Conservation (phyloP, 306 rosid genomes). For the Aeschynomene evenia region DNA sequence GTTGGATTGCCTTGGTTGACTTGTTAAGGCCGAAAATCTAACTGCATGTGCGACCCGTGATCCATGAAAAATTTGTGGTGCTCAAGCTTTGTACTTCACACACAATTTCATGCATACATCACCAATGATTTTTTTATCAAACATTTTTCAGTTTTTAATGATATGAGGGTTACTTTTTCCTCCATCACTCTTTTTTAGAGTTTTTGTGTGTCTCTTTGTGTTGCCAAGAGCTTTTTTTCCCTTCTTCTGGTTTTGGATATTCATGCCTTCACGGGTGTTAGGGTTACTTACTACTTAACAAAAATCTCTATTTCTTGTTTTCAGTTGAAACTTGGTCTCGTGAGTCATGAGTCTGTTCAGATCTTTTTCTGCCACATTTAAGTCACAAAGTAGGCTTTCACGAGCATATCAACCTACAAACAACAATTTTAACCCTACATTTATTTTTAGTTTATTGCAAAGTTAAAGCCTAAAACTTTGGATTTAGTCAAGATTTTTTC, state of each 20-base stretch:
- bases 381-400: constrained; percentile 29
- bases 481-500: neutral
- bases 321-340: constrained; percentile 34
- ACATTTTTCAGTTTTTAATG: neutral
- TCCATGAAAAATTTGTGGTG: constrained; percentile 27
- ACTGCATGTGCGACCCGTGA: constrained; percentile 32
- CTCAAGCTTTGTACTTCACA: neutral
- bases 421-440: neutral
- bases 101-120: too few relatives aligned
- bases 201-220: neutral
- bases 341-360: constrained; percentile 27
- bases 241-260: neutral
- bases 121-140: too few relatives aligned
- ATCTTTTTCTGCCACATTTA: constrained; percentile 33
- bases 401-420: constrained; percentile 16
- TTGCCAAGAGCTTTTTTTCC: constrained; percentile 8
- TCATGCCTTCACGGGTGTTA: constrained; percentile 35
- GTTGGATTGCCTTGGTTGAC: constrained; percentile 15
- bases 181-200: neutral
- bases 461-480: neutral
- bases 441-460: constrained; percentile 13
- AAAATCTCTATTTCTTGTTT: constrained; percentile 23
- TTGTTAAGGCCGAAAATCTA: constrained; percentile 8
- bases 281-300: neutral
- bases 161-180: constrained; percentile 4